These are phyloP conservation scores for Cladosporium velox DNA, from an alignment of 2,329 filamentous ascomycete species.

Conservation along the genomic window DNA sequence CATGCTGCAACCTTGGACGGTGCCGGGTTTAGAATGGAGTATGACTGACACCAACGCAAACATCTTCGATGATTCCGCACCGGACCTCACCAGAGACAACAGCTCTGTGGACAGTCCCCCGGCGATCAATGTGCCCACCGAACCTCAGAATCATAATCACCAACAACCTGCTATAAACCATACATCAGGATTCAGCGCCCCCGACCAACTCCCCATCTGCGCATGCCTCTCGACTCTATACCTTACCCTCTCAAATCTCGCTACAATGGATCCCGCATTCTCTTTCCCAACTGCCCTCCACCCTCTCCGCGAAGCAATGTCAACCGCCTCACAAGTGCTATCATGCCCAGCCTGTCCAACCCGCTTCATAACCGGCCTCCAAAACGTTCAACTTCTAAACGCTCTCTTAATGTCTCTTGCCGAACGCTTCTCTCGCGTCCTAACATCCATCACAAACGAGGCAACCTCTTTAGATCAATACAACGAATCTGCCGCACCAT, in stretches of 20 bases:
- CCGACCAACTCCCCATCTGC: constrained; percentile 33
- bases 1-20: constrained; percentile 30
- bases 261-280: constrained; percentile 39
- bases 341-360: constrained; percentile 46
- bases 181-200: not conserved
- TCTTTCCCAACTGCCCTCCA: constrained; percentile 47
- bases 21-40: constrained; percentile 22
- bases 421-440: constrained; percentile 45
- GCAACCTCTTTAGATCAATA: constrained; percentile 31
- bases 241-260: constrained; percentile 46
- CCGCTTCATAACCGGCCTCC: constrained; percentile 45
- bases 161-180: not conserved
- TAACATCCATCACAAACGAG: constrained; percentile 45
- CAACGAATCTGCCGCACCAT: not conserved
- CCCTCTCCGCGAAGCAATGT: constrained; percentile 46
- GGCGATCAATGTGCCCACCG: not conserved
- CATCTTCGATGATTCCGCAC: constrained; percentile 12
- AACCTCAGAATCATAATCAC: not conserved
- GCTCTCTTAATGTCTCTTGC: constrained; percentile 46
- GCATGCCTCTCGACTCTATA: constrained; percentile 51
- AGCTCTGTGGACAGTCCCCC: constrained; percentile 11
- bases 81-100: constrained; percentile 30
- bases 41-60: not conserved
- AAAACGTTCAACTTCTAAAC: constrained; percentile 48
- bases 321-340: constrained; percentile 42